These are phyloP conservation scores for Cryptococcus sp. DNA, from an alignment of 1,284 basidiomycete genomes.

Conservation along the genomic window DNA sequence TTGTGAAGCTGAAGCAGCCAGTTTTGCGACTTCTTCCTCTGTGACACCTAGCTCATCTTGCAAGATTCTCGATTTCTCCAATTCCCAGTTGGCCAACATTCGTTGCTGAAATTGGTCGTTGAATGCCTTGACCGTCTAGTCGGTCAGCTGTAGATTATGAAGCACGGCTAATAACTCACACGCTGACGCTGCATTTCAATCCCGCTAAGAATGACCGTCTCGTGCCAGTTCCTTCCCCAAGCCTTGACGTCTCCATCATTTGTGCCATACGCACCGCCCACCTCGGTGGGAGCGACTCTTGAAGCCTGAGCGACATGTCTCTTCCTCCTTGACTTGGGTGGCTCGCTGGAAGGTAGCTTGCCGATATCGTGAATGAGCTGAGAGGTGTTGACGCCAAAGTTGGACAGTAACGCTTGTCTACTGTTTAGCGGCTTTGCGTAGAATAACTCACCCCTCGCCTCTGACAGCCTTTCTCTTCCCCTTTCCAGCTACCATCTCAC, in stretches of 20 bases:
- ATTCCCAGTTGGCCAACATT: constrained; percentile 41
- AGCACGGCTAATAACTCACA: constrained; percentile 15
- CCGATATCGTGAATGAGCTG: constrained; percentile 40
- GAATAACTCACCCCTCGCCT: constrained; percentile 39
- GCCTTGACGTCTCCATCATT: constrained; percentile 37
- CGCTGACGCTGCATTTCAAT: constrained; percentile 43
- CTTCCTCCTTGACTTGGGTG: constrained; percentile 16
- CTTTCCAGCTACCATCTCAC: constrained; percentile 31
- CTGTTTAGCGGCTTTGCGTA: not conserved
- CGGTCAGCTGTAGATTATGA: not conserved
- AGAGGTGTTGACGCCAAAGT: constrained; percentile 44
- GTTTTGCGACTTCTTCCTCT: constrained; percentile 37
- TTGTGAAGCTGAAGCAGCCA: constrained; percentile 9
- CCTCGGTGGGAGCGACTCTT: constrained; percentile 20
- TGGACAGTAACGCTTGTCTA: constrained; percentile 38
- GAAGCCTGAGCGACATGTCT: constrained; percentile 6
- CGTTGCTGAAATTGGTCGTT: constrained; percentile 42
- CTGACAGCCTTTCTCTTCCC: constrained; percentile 27
- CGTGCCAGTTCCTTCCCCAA: constrained; percentile 46
- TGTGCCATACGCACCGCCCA: constrained; percentile 27
- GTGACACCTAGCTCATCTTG: constrained; percentile 46
- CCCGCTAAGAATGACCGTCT: constrained; percentile 44
- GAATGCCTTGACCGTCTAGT: constrained; percentile 41
- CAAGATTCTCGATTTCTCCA: constrained; percentile 38
- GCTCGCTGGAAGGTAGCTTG: constrained; percentile 25